Evolutionary conservation across 2,329 filamentous ascomycete species (phyloP), one percentile per base, ranked within the genome.

Genomic region (Hypoxylon sp.): DNA sequence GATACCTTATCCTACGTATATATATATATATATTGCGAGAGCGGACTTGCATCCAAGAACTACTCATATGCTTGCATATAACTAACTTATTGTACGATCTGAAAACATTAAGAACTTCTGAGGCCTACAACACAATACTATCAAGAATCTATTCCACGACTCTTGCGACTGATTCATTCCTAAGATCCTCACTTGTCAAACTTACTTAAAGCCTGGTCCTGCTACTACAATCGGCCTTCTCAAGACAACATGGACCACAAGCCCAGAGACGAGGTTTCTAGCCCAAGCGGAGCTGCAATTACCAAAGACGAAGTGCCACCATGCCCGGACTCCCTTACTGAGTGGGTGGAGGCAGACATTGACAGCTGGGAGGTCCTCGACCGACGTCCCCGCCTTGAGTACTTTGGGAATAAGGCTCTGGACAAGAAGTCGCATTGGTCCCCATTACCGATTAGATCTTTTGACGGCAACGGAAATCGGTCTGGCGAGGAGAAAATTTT

Each of bases 361-460:
- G 55, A 48, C 17, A 27, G 13, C 20, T 57, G 55, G 55, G 55
- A 57, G 30, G 30, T 57, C 42, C 40, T 57, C n/a, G n/a, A 17
- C 55, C 13, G 35, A n/a, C 27, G 35, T n/a, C 5, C n/a, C 17
- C 27, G 14, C 4, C 20, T 5, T 11, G 17, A 46, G 33, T 3
- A 46, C 6, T 6, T 11, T 4, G 17, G 17, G 3, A 20, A 11
- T n/a, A n/a, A 3, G 3, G 37, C 7, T 27, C n/a, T 22, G 5
- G 17, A 56, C 13, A 27, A 22, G 8, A 30, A 37, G 6, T n/a
- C 22, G 27, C 2, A 13, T 31, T 7, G 7, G 17, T 44, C 40
- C 6, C 2, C 17, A 22, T 44, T 17, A 22, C 17, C 14, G 11
- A 11, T 11, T 5, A n/a, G 17, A 44, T 11, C 1, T 11, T 22